These are phyloP conservation scores for Platanthera guangdongensis DNA, from an alignment of 106 monocot genomes.

Conservation along the genomic window DNA sequence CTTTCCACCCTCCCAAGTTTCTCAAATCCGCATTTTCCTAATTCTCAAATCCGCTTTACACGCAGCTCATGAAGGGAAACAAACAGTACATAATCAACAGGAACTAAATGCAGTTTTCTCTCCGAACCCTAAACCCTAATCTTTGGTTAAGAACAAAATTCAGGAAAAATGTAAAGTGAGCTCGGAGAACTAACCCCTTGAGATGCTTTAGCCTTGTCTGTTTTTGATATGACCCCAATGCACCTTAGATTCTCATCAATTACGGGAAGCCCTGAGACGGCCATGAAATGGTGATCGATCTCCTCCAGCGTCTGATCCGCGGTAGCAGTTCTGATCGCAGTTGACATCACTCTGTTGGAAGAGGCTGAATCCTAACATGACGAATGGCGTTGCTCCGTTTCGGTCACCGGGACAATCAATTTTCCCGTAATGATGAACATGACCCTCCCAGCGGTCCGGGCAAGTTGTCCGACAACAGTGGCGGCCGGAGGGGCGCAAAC, in stretches of 20 bases:
- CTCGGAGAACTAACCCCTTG: conserved; percentile 42
- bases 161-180: neutral
- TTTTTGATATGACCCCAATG: conserved; percentile 69
- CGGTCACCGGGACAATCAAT: no score
- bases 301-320: conserved; percentile 65
- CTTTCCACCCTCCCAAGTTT: no score
- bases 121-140: neutral
- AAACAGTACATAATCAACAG: neutral
- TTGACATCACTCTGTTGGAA: conserved; percentile 90
- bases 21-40: no score
- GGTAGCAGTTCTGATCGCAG: conserved; percentile 33
- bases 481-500: no score
- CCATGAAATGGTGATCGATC: conserved; percentile 46
- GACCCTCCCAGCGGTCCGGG: no score
- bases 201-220: conserved; percentile 42
- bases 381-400: no score
- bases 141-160: neutral
- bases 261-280: conserved; percentile 73
- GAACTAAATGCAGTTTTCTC: neutral
- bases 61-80: neutral
- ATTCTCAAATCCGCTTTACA: no score
- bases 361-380: no score
- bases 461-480: no score
- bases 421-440: no score
- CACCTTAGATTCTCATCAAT: conserved; percentile 53